Evolutionary conservation across 208 protist genomes (phyloP), one percentile per base, ranked within the genome.

Genomic region (Leishmania martiniquensis): DNA sequence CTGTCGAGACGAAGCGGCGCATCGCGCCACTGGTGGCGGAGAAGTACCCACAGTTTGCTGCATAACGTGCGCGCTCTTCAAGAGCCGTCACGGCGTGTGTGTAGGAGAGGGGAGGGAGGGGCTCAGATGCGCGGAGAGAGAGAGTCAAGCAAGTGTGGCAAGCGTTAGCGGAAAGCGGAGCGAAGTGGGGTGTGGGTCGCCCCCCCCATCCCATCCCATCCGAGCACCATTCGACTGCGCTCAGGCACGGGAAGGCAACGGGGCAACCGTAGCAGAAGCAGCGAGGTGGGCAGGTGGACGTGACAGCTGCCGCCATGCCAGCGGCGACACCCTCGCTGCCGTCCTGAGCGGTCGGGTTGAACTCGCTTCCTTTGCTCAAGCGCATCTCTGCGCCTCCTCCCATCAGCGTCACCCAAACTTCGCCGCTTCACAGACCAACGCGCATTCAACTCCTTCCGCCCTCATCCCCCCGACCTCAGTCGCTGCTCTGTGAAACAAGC

Each of bases 31-130:
- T 96, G 5, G 54, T 96, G 42, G 85, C 70, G 9, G 72, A 51
- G 39, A 92, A 93, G 80, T 96, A 94, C 75, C 83, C 90, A 10
- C 72, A 85, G 68, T 89, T 86, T 74, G 83, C 82, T 4, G 60
- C 77, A 10, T 79, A 62, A 17, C 34, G 45, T 47, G 29, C 15
- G 68, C 7, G n/a, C 2, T 20, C 15, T 25, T 3, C 45, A 4
- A 39, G 47, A n/a, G 32, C 7, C 34, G 22, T 42, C 25, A 17
- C 25, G 63, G 63, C 37, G 63, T 69, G 60, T 76, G 63, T 39
- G 63, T 71, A 44, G 12, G 37, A 13, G 69, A 7, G 42, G 12
- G 49, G 20, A n/a, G n/a, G n/a, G n/a, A n/a, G n/a, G n/a, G n/a
- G n/a, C n/a, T n/a, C n/a, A 52, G 22, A 5, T 32, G 5, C 10